Conservation (phyloP, 2,329 filamentous ascomycete genomes). For the Mollisia scopiformis region DNA sequence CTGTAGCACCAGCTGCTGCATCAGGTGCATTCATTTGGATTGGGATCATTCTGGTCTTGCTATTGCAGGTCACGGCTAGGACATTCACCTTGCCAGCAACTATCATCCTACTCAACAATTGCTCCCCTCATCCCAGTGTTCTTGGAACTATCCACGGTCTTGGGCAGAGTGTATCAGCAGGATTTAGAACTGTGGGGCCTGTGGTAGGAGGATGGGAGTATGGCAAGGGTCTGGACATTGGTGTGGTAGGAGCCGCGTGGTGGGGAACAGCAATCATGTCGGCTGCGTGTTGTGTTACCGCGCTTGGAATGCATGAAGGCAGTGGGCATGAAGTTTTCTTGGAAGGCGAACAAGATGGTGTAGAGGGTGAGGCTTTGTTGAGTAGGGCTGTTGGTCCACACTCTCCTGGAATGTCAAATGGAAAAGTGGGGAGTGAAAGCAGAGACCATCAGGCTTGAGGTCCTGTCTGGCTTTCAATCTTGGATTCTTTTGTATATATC, state of each 20-base stretch:
- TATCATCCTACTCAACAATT: slow-evolving; percentile 64
- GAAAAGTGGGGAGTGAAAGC: neutral
- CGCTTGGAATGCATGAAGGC: slow-evolving; percentile 66
- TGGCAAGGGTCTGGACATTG: slow-evolving; percentile 53
- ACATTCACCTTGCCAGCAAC: slow-evolving; percentile 62
- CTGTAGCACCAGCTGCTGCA: slow-evolving; percentile 39
- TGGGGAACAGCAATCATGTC: slow-evolving; percentile 58
- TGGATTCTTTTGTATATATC: neutral
- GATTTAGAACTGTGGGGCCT: slow-evolving; percentile 57
- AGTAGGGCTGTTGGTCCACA: neutral
- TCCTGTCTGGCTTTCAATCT: neutral
- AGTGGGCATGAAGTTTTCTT: slow-evolving; percentile 62
- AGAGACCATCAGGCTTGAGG: neutral
- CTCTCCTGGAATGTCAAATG: neutral
- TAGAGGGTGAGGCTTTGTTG: neutral
- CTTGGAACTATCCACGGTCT: slow-evolving; percentile 62
- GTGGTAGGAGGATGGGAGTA: slow-evolving; percentile 56
- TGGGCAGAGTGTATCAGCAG: slow-evolving; percentile 57
- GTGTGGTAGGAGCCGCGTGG: slow-evolving; percentile 59
- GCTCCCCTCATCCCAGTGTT: slow-evolving; percentile 56
- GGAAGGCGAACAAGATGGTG: slow-evolving; percentile 42
- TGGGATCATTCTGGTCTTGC: slow-evolving; percentile 54
- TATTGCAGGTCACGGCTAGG: slow-evolving; percentile 58
- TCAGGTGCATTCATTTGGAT: slow-evolving; percentile 57
- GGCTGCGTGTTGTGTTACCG: slow-evolving; percentile 57